A percentile compares a stretch with the other conserved stretches of the same genome.
Evolutionary conservation across 495 filamentous ascomycete species (phyloP).

Genomic region (Penicillium silybi): DNA sequence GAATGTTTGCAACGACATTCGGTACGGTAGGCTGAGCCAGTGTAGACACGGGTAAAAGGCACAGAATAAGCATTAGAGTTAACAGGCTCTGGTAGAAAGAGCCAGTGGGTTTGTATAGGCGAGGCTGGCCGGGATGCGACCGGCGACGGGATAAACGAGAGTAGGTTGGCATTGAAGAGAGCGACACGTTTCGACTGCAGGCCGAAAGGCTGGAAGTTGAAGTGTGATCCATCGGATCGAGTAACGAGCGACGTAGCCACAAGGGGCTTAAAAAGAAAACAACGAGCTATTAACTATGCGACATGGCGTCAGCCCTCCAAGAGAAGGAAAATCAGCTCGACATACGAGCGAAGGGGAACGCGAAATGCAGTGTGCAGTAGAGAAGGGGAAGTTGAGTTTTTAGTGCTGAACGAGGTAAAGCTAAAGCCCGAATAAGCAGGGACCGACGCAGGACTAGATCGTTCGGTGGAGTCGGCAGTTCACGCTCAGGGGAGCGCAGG

Average conservation of each 20-base stretch:
- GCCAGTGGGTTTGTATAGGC: background rate
- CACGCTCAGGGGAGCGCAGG: no score
- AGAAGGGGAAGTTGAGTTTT: conserved; percentile 16
- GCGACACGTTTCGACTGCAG: conserved; percentile 3
- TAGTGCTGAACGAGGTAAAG: background rate
- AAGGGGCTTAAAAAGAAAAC: conserved; percentile 8
- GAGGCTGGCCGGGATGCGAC: conserved; percentile 5
- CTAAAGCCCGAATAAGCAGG: conserved; percentile 13
- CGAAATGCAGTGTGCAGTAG: background rate
- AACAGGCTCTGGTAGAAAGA: conserved; percentile 12
- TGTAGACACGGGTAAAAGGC: conserved; percentile 10
- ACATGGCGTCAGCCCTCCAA: conserved; percentile 5
- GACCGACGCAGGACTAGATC: conserved; percentile 22
- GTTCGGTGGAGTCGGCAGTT: conserved; percentile 19
- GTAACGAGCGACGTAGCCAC: conserved; percentile 20
- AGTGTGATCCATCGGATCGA: conserved; percentile 2
- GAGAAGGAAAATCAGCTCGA: background rate
- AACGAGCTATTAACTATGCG: conserved; percentile 1
- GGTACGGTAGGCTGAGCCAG: conserved; percentile 8
- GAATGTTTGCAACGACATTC: conserved; percentile 1
- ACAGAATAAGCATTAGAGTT: conserved; percentile 26
- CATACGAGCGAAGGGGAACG: background rate
- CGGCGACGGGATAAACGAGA: conserved; percentile 9
- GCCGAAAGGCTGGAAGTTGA: background rate
- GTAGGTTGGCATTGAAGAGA: conserved; percentile 8